Conservation (phyloP, 306 rosid species). For the Vigna nakashimae region DNA sequence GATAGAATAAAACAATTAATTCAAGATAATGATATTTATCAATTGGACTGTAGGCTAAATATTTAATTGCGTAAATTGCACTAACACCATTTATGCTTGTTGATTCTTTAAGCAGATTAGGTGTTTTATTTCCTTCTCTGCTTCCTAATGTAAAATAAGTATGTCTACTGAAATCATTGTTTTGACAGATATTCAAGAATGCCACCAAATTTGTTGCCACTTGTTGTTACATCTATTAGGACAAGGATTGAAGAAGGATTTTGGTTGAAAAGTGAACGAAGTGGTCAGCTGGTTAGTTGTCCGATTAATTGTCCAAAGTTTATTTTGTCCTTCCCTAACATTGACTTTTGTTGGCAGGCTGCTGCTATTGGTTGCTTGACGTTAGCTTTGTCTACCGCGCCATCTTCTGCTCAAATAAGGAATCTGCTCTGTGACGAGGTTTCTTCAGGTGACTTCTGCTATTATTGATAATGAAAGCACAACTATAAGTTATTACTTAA, state of each 20-base stretch:
- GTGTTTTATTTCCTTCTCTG: constrained; percentile 6
- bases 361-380: constrained; percentile 87
- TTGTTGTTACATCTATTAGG: constrained; percentile 67
- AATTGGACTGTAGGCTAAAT: background rate
- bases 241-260: constrained; percentile 77
- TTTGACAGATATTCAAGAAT: constrained; percentile 84
- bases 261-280: constrained; percentile 70
- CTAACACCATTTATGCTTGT: constrained; percentile 2
- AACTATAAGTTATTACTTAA: constrained; percentile 14
- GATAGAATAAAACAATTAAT: background rate
- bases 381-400: constrained; percentile 71
- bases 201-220: constrained; percentile 82
- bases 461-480: constrained; percentile 21
- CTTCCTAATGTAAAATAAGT: constrained; percentile 29
- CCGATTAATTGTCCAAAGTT: constrained; percentile 27
- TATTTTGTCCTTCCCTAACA: constrained; percentile 18
- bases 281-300: constrained; percentile 76
- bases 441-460: constrained; percentile 60
- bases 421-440: constrained; percentile 71
- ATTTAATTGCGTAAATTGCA: constrained; percentile 1
- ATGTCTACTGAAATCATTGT: constrained; percentile 37
- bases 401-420: constrained; percentile 68
- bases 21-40: background rate
- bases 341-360: constrained; percentile 56
- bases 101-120: background rate